Conservation (phyloP, 2,329 filamentous ascomycete genomes). For the Myotisia sp. region DNA sequence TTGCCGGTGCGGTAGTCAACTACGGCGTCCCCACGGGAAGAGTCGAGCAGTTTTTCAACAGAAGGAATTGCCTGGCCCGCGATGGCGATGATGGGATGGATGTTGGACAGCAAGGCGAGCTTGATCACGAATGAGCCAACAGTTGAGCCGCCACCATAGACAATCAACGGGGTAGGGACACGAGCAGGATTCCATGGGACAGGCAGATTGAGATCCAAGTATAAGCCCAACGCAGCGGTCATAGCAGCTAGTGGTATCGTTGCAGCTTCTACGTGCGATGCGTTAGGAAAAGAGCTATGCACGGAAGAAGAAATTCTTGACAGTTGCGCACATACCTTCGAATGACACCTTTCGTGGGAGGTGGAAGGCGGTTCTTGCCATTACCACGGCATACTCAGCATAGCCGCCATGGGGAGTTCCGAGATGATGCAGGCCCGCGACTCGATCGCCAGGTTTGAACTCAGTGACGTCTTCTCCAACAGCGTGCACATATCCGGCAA, state of each 20-base stretch:
- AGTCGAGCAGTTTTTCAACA: slow-evolving; percentile 40
- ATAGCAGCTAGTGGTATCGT: slow-evolving; percentile 43
- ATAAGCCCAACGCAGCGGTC: slow-evolving; percentile 41
- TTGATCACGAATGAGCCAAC: slow-evolving; percentile 48
- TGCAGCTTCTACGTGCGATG: slow-evolving; percentile 38
- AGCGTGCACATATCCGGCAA: slow-evolving; percentile 37
- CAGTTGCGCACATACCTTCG: slow-evolving; percentile 33
- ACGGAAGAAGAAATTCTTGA: slow-evolving; percentile 2
- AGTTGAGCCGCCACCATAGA: slow-evolving; percentile 39
- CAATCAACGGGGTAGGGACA: slow-evolving; percentile 27
- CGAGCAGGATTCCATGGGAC: slow-evolving; percentile 34
- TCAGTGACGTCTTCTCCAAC: slow-evolving; percentile 39
- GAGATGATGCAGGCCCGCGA: slow-evolving; percentile 39
- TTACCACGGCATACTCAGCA: slow-evolving; percentile 43
- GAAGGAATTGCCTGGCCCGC: slow-evolving; percentile 40
- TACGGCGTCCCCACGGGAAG: slow-evolving; percentile 41
- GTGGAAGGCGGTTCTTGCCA: slow-evolving; percentile 41
- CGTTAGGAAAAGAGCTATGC: slow-evolving; percentile 7
- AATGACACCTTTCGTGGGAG: slow-evolving; percentile 37
- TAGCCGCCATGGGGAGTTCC: slow-evolving; percentile 36
- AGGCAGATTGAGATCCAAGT: slow-evolving; percentile 34
- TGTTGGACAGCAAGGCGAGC: slow-evolving; percentile 39
- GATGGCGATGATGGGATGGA: slow-evolving; percentile 48
- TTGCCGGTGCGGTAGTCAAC: slow-evolving; percentile 48
- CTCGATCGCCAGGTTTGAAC: slow-evolving; percentile 43